These are phyloP conservation scores for Lithohypha guttulata DNA, from an alignment of 2,329 filamentous ascomycete genomes.

Conservation along the genomic window DNA sequence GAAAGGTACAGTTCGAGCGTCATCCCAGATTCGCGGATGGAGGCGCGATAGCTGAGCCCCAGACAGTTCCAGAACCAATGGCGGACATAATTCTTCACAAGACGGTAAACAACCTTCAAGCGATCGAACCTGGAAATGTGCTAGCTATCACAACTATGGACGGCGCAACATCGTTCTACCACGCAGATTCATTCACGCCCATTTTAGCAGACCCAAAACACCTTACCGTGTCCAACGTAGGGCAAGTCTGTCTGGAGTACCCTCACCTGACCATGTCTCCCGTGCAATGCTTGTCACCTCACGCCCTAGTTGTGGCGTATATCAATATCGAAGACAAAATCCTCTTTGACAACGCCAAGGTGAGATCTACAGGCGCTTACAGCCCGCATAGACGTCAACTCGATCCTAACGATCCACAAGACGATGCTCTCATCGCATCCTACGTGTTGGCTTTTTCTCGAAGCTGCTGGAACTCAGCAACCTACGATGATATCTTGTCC, in stretches of 20 bases:
- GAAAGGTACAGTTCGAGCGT: constrained; percentile 53
- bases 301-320: constrained; percentile 24
- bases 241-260: constrained; percentile 2
- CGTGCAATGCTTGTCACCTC: constrained; percentile 3
- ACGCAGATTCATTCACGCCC: constrained; percentile 2
- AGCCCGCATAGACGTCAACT: constrained; percentile 2
- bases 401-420: constrained; percentile 34
- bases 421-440: constrained; percentile 50
- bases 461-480: constrained; percentile 36
- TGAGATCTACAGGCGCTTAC: too few relatives aligned
- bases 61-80: not conserved
- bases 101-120: constrained; percentile 5
- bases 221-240: not conserved
- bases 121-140: constrained; percentile 9
- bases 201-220: not conserved
- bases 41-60: not conserved
- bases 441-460: constrained; percentile 46
- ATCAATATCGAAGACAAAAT: constrained; percentile 31
- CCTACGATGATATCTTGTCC: constrained; percentile 63
- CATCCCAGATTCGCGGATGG: constrained; percentile 71
- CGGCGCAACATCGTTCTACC: constrained; percentile 39
- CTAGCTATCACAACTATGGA: constrained; percentile 24
- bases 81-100: not conserved
- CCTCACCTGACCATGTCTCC: not conserved
- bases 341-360: too few relatives aligned